These are phyloP conservation scores for Aspergillus avenaceus DNA, from an alignment of 495 filamentous ascomycete genomes.

Conservation along the genomic window DNA sequence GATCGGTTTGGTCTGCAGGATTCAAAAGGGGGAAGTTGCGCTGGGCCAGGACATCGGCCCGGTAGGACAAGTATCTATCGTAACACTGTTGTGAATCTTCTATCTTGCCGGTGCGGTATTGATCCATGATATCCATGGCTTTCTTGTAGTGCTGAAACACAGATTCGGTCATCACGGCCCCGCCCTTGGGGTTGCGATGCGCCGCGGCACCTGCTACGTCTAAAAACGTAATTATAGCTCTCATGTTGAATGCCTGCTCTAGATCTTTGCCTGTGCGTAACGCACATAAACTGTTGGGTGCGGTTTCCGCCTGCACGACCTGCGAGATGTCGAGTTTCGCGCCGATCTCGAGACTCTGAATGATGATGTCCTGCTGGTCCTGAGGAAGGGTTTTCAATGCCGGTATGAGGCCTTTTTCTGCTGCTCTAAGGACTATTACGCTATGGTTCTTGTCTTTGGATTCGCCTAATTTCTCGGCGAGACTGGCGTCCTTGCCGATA, in stretches of 20 bases:
- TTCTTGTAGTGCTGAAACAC: slow-evolving; percentile 24
- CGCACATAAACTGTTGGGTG: slow-evolving; percentile 18
- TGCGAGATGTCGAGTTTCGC: slow-evolving; percentile 36
- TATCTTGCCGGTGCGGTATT: slow-evolving; percentile 10
- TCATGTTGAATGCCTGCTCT: slow-evolving; percentile 24
- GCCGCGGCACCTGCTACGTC: slow-evolving; percentile 35
- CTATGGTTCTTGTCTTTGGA: slow-evolving; percentile 24
- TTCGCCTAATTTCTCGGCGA: slow-evolving; percentile 14
- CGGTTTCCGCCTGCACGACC: slow-evolving; percentile 30
- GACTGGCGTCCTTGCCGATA: slow-evolving; percentile 33
- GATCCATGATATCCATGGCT: slow-evolving; percentile 15
- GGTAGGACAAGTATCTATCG: slow-evolving; percentile 14
- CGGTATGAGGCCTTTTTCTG: slow-evolving; percentile 10
- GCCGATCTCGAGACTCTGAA: slow-evolving; percentile 35
- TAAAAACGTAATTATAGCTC: slow-evolving; percentile 27
- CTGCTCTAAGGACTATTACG: slow-evolving; percentile 25
- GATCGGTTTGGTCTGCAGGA: not conserved
- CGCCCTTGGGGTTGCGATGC: slow-evolving; percentile 27
- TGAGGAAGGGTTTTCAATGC: not conserved
- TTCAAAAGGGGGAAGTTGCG: slow-evolving; percentile 2
- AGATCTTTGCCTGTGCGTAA: slow-evolving; percentile 15
- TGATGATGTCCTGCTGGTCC: slow-evolving; percentile 13
- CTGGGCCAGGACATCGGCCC: not conserved
- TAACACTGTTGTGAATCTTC: slow-evolving; percentile 20
- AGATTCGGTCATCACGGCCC: slow-evolving; percentile 27